These are phyloP conservation scores for Beauveria rudraprayagi DNA, from an alignment of 2,329 filamentous ascomycete species.

Conservation along the genomic window DNA sequence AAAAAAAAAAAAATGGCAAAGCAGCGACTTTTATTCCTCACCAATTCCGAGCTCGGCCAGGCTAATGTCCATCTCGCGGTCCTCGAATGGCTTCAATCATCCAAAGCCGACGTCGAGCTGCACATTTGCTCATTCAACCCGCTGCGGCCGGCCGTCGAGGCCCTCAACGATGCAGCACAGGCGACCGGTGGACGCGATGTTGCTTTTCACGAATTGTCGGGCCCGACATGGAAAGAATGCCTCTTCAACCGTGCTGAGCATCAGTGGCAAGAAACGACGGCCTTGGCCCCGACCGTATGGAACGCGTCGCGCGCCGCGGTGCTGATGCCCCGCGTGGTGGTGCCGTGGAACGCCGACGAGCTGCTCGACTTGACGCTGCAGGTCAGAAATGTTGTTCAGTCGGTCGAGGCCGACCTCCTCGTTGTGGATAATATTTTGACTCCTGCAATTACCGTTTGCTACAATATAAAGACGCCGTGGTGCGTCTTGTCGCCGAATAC, in stretches of 20 bases:
- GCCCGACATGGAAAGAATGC: neutral
- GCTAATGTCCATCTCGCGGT: conserved; percentile 19
- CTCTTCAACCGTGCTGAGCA: conserved; percentile 7
- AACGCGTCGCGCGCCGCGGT: neutral
- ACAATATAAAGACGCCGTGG: conserved; percentile 4
- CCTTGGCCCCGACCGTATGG: neutral
- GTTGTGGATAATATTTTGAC: conserved; percentile 13
- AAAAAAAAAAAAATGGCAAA: neutral
- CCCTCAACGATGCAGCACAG: neutral
- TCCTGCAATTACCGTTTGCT: conserved; percentile 9
- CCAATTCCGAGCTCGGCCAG: conserved; percentile 18
- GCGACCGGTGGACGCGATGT: neutral
- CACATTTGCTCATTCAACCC: conserved; percentile 13
- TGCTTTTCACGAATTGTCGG: conserved; percentile 10
- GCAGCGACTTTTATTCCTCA: conserved; percentile 14
- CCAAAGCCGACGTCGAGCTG: conserved; percentile 8
- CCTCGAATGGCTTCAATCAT: conserved; percentile 14
- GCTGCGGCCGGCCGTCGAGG: neutral
- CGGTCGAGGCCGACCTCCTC: conserved; percentile 6
- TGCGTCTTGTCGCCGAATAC: conserved; percentile 12
- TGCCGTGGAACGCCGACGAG: conserved; percentile 9
- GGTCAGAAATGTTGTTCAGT: neutral
- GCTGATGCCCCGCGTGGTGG: conserved; percentile 1
- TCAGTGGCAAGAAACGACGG: neutral
- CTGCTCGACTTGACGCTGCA: conserved; percentile 4